Evolutionary conservation across 2,329 filamentous ascomycete genomes (phyloP).

Genomic region (Tricladium varicosporioides): DNA sequence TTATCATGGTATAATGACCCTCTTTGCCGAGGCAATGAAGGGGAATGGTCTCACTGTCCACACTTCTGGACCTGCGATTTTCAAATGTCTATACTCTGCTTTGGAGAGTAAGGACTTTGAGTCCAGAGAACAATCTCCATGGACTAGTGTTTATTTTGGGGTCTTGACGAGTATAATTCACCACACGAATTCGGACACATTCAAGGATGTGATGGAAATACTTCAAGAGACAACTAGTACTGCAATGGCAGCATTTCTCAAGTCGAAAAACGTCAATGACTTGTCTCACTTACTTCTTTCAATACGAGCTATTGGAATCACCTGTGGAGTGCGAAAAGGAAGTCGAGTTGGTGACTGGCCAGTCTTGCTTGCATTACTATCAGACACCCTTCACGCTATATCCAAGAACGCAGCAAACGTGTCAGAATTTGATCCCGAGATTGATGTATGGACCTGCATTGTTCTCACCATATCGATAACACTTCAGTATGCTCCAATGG

Average conservation of each 20-base stretch:
- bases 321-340: constrained; percentile 80
- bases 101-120: constrained; percentile 47
- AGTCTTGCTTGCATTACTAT: constrained; percentile 55
- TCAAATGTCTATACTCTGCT: constrained; percentile 46
- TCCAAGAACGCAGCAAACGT: constrained; percentile 38
- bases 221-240: constrained; percentile 51
- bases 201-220: constrained; percentile 63
- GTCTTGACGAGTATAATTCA: constrained; percentile 81
- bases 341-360: constrained; percentile 72
- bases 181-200: constrained; percentile 72
- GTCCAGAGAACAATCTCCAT: constrained; percentile 42
- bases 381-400: constrained; percentile 49
- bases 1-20: constrained; percentile 83
- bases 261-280: constrained; percentile 30
- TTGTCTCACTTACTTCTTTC: constrained; percentile 47
- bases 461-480: constrained; percentile 62
- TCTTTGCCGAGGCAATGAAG: constrained; percentile 82
- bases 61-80: constrained; percentile 55
- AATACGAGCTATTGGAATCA: constrained; percentile 62
- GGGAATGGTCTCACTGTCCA: constrained; percentile 58
- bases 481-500: constrained; percentile 75
- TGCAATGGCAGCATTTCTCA: constrained; percentile 39
- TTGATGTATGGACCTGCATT: constrained; percentile 54
- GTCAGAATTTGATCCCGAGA: constrained; percentile 31
- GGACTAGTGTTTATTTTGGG: constrained; percentile 69